Base-by-base conservation (phyloP, 2,329 filamentous ascomycete species). In the Neoarthrinium moseri region DNA sequence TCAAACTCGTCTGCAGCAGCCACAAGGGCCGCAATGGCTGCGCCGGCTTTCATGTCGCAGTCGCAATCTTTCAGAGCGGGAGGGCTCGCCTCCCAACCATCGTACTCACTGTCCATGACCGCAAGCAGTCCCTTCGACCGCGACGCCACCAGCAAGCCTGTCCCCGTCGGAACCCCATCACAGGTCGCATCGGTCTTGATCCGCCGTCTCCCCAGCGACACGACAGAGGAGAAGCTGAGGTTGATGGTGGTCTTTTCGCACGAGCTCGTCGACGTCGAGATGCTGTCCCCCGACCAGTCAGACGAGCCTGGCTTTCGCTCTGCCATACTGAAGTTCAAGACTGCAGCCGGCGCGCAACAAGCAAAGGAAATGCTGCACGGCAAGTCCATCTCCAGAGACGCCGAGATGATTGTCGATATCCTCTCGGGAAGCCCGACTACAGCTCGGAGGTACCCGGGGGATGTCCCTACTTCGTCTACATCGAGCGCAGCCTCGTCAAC, bases 371-470 rank as follows among this genome's bases (percentile, higher is more conserved):
- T 77, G 68, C 65, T 84, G 5, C 71, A 84, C 47, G 79, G 79
- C 24, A 77, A 79, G 54, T 67, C 70, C 20, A 77, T 78, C 36
- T 66, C 70, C 33, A 75, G 75, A 40, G 71, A 76, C 48, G 70
- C 72, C 34, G 66, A 77, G 29, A 73, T 97, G 71, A 68, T 74
- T 32, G 80, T 83, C 35, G 79, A 89, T 53, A 68, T 87, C 6
- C 60, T 84, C 27, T 63, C 67, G 12, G 61, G 60, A n/a, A 70
- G 63, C 43, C 65, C 72, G 15, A 53, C 60, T 10, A 40, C 61
- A 2, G 53, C 65, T 34, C 70, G 75, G 56, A 72, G 78, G 60
- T 80, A 78, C 54, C 80, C 77, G 5, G 70, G 75, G 50, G 80
- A 84, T 26, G 48, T 51, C 15, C 38, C 52, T 4, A 60, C 62